Base-by-base conservation (phyloP, 768 basidiomycete species). In the Amyloporia xantha region DNA sequence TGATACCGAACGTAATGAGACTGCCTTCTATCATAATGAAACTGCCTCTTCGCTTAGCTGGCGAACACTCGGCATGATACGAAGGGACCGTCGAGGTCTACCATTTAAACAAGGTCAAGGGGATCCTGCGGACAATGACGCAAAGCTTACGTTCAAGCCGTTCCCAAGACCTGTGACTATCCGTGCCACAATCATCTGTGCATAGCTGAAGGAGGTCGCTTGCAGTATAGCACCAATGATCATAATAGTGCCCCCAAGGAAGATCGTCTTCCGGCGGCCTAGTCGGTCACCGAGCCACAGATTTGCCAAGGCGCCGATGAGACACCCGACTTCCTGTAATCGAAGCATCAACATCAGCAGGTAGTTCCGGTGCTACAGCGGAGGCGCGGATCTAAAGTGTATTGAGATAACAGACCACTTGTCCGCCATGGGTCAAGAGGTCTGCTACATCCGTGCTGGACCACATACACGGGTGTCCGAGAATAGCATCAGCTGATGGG, bases 61-160 rank as follows among this genome's bases (percentile, higher is more conserved):
- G 73, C 1, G 82, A 81, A 57, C 80, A 82, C 62, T 86, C 83
- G 0, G 80, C 77, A 50, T 82, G 80, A 58, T 82, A 85, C 9
- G 72, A 69, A 2, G 82, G 81, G 0, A 82, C 76, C 13, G 81
- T 82, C 2, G 81, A 82, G 2, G 82, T 84, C 75, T 82, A 50
- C 20, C 26, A 36, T 30, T 3, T 12, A 17, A 13, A 25, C 12
- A 54, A 20, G 4, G 39, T 26, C 13, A 25, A 23, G 11, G 45
- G 17, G 36, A 25, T 36, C 27, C 20, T 13, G 19, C 26, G 11
- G 28, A 24, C 5, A 38, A n/a, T 12, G 46, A 20, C n/a, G 37
- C 20, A 17, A 65, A n/a, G n/a, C 71, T 10, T 51, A 78, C 77
- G 54, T 79, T 81, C 37, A 83, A 59, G 20, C 81, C 82, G 52